A percentile compares a stretch with the other conserved stretches of the same genome.
Conservation (phyloP, 2,329 filamentous ascomycete species). For the Teratosphaeriaceae sp. region DNA sequence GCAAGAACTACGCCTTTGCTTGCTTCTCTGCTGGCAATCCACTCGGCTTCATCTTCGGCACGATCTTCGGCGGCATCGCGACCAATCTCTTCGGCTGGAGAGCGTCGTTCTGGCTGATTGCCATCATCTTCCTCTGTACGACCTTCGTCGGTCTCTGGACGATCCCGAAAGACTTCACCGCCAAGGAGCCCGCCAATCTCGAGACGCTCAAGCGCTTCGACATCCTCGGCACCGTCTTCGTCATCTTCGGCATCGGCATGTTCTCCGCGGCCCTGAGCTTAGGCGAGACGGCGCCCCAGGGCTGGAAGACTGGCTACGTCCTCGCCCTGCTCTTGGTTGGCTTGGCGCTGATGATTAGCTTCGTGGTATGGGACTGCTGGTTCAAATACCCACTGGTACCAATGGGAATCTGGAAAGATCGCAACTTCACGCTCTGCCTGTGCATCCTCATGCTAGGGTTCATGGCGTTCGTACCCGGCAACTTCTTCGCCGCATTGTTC, state of each 20-base stretch:
- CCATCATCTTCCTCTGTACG: conserved; percentile 57
- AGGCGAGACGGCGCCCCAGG: conserved; percentile 50
- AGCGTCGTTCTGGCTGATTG: conserved; percentile 54
- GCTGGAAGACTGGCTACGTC: conserved; percentile 58
- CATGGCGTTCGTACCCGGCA: conserved; percentile 47
- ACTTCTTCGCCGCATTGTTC: conserved; percentile 51
- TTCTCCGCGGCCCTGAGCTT: conserved; percentile 55
- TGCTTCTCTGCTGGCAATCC: conserved; percentile 56
- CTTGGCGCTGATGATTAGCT: conserved; percentile 47
- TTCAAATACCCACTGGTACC: conserved; percentile 40
- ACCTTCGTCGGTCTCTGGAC: conserved; percentile 54
- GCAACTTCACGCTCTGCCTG: conserved; percentile 58
- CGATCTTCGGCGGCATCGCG: conserved; percentile 56
- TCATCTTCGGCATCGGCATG: conserved; percentile 58
- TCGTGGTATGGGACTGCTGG: conserved; percentile 57
- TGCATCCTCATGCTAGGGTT: conserved; percentile 53
- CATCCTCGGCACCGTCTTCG: conserved; percentile 52
- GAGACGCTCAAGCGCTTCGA: conserved; percentile 54
- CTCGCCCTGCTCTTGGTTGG: conserved; percentile 57
- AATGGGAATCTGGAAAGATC: conserved; percentile 54
- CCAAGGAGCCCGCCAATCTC: conserved; percentile 38
- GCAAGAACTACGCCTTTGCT: conserved; percentile 61
- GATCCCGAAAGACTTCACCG: conserved; percentile 50
- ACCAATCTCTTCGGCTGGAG: conserved; percentile 58
- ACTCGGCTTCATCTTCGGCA: conserved; percentile 50